These are phyloP conservation scores for Hysterium pulicare DNA, from an alignment of 2,329 filamentous ascomycete genomes.

Conservation along the genomic window DNA sequence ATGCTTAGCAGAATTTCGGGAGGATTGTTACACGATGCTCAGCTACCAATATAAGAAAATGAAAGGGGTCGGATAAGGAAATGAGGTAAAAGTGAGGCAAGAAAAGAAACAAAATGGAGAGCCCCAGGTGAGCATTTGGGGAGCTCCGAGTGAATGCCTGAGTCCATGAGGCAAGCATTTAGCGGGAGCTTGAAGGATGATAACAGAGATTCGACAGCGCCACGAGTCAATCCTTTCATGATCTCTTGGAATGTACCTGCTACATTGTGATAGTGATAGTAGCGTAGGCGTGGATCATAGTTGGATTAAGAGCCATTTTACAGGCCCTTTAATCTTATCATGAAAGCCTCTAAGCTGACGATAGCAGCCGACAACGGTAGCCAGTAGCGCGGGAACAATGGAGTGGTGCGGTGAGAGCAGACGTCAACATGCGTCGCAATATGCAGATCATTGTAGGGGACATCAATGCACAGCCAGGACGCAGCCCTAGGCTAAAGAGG, in stretches of 20 bases:
- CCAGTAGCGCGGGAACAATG: no score
- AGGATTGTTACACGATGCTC: constrained; percentile 16
- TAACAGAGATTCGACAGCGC: constrained; percentile 32
- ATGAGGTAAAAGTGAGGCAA: constrained; percentile 9
- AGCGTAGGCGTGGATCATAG: neutral
- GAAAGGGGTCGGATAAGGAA: constrained; percentile 11
- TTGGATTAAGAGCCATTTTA: constrained; percentile 11
- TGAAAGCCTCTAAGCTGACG: constrained; percentile 14
- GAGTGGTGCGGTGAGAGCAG: no score
- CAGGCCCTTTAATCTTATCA: constrained; percentile 33
- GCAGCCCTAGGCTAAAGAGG: constrained; percentile 25
- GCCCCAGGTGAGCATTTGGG: constrained; percentile 8
- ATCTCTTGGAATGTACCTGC: constrained; percentile 6
- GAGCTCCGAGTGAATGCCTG: constrained; percentile 15
- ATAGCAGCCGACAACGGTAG: constrained; percentile 5
- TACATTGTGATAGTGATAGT: neutral
- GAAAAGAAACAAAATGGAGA: constrained; percentile 17
- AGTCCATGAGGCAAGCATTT: constrained; percentile 14
- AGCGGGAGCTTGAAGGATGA: constrained; percentile 15
- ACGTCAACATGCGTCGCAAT: constrained; percentile 14
- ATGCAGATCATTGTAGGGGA: constrained; percentile 16
- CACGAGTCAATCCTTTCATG: constrained; percentile 32
- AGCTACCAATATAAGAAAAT: constrained; percentile 22
- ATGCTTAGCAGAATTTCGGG: constrained; percentile 25
- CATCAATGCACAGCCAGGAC: constrained; percentile 20